Conservation (phyloP, 768 basidiomycete genomes). For the Sporobolomyces phaffii region DNA sequence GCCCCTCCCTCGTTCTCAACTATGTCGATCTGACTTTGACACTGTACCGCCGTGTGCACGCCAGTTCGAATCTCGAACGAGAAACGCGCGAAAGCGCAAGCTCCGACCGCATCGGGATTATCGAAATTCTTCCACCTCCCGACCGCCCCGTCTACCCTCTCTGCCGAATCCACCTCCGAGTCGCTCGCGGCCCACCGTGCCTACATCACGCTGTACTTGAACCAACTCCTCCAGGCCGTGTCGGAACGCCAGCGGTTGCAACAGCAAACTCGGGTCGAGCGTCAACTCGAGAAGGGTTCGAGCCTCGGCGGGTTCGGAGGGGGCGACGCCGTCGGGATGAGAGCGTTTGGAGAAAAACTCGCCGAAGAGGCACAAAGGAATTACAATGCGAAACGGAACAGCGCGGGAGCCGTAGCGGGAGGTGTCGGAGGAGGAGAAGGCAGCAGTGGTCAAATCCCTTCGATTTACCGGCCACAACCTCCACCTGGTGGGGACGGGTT, state of each 20-base stretch:
- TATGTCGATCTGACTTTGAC: no score
- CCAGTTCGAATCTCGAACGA: slow-evolving; percentile 23
- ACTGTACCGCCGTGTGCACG: no score
- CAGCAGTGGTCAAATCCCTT: slow-evolving; percentile 31
- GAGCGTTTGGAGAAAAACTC: slow-evolving; percentile 35
- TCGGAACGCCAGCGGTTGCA: slow-evolving; percentile 75
- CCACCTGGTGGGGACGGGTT: slow-evolving; percentile 42
- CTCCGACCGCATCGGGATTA: slow-evolving; percentile 49
- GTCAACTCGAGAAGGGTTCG: slow-evolving; percentile 74
- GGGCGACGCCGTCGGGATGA: slow-evolving; percentile 52
- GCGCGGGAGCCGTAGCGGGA: no score
- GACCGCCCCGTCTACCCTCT: slow-evolving; percentile 52
- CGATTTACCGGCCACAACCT: slow-evolving; percentile 35
- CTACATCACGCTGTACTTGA: slow-evolving; percentile 87
- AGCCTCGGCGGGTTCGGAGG: slow-evolving; percentile 64
- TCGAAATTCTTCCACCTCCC: slow-evolving; percentile 55
- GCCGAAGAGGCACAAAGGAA: background rate
- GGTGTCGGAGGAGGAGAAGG: no score
- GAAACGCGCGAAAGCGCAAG: slow-evolving; percentile 9
- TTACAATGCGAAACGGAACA: background rate
- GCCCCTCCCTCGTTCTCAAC: background rate
- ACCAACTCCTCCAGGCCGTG: slow-evolving; percentile 67
- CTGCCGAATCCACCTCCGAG: slow-evolving; percentile 60
- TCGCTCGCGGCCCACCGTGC: slow-evolving; percentile 82
- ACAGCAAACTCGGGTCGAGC: slow-evolving; percentile 87